Evolutionary conservation across 495 filamentous ascomycete genomes (phyloP), one percentile per base, ranked within the genome.

Genomic region (Xylaria flabelliformis): DNA sequence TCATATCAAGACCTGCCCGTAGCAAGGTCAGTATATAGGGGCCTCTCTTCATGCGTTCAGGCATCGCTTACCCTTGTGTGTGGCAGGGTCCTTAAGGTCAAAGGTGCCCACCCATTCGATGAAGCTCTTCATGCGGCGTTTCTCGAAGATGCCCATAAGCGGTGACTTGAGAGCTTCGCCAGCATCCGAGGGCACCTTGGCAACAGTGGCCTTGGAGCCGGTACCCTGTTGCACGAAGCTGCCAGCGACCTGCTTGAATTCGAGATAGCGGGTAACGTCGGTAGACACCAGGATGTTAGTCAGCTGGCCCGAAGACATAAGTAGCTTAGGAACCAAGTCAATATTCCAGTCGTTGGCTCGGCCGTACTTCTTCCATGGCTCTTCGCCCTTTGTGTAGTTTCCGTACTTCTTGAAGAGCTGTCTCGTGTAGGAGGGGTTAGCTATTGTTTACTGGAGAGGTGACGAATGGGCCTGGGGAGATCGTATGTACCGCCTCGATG

Each of bases 291-390:
- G 87, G 81, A 97, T 97, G 82, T 98, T 98, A 72, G 96, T 99
- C 80, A 99, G 87, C 85, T 99, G 94, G 79, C 96, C 96, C 77
- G 97, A 97, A 24, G 96, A 93, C 94, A 99, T 98, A 79, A 99
- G 87, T 65, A 99, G 89, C 87, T 99, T 99, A 72, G 96, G 95
- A 58, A 98, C 94, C 74, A 99, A 87, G 79, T 98, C 97, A 82
- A 99, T 95, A 85, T 98, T 98, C 96, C 96, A 99, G 88, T 99
- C 96, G 86, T 99, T 98, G 81, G 91, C 85, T 69, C 97, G 89
- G 75, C 95, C 92, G 83, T 97, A 97, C 83, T 97, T 93, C 88
- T 97, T 95, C 97, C 95, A 97, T 73, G 94, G 95, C 85, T 97
- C 94, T 76, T 95, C 92, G 73, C 92, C 94, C 73, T 88, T 82